Evolutionary conservation across 2,329 filamentous ascomycete genomes (phyloP), one percentile per base, ranked within the genome.

Genomic region (Capronia coronata): DNA sequence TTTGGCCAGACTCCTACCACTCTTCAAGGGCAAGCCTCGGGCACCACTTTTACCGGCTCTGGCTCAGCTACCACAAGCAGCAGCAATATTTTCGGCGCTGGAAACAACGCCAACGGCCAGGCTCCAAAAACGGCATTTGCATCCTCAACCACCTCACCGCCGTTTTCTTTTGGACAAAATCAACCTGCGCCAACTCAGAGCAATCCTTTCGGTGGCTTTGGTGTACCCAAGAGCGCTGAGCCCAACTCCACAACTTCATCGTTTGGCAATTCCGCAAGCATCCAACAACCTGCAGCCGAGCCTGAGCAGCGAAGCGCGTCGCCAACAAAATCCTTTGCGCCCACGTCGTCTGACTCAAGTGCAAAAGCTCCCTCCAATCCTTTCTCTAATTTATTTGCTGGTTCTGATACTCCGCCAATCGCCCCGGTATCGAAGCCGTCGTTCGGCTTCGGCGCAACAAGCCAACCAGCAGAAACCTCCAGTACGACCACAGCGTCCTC

Each of bases 301-400:
- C 30, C 9, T 14, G 43, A 48, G 19, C 30, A 43, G 18, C 32
- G 30, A n/a, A 38, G 29, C n/a, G 22, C 22, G 3, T 49, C 46
- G 13, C 49, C 43, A 44, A 48, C 48, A 29, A 53, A 51, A 34
- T 27, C 39, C 19, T 35, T 40, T 25, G 41, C 35, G 25, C 19
- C 47, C 23, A 42, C 48, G 5, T 38, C 14, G 23, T 44, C 52
- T 25, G 45, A 43, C 14, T 10, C 27, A 43, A 21, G 9, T 27
- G 5, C 44, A 21, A 9, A 40, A 35, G 18, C 25, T 8, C 11
- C 48, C n/a, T 25, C 25, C 6, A 57, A 55, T 49, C 55, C 52
- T 23, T 57, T 57, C 37, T 48, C 55, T 21, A 35, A 46, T 11
- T 46, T 57, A 2, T 57, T 57, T 34, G 44, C 42, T 11, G 37